Evolutionary conservation across 441 rosid genomes (phyloP).

Genomic region (Dalechampia spathulata): DNA sequence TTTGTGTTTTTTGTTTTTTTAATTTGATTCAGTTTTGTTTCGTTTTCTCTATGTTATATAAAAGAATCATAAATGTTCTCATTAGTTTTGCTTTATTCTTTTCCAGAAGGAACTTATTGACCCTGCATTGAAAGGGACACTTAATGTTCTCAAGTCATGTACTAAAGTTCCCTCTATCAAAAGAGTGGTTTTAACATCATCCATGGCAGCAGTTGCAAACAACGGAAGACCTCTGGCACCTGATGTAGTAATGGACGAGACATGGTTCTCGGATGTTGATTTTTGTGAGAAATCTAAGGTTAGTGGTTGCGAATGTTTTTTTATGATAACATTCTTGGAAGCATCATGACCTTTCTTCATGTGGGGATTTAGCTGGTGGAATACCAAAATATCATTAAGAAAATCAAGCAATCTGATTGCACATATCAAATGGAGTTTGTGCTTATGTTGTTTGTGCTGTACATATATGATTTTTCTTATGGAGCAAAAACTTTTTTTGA

Average conservation of each 20-base stretch:
- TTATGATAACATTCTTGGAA: background rate
- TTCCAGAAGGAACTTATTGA: constrained; percentile 39
- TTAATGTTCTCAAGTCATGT: constrained; percentile 56
- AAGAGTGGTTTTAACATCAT: constrained; percentile 58
- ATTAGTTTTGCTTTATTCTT: too few species aligned
- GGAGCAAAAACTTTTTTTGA: background rate
- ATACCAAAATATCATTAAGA: background rate
- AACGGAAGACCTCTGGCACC: constrained; percentile 33
- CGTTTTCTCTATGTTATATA: too few species aligned
- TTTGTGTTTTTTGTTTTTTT: too few species aligned
- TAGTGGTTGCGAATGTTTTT: background rate
- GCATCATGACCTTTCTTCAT: background rate
- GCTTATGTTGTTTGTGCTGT: background rate
- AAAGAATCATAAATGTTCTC: too few species aligned
- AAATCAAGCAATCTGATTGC: background rate
- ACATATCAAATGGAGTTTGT: background rate
- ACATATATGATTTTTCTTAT: constrained; percentile 25
- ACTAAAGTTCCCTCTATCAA: constrained; percentile 32
- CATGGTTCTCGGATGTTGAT: constrained; percentile 32
- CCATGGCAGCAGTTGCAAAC: constrained; percentile 46
- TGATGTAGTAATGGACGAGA: constrained; percentile 29
- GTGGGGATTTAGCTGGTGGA: background rate
- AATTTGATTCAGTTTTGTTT: too few species aligned
- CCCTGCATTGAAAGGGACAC: constrained; percentile 59
- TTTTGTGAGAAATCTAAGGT: constrained; percentile 35